These are phyloP conservation scores for Tylopilus plumbeoviolaceoides DNA, from an alignment of 768 basidiomycete genomes.

Conservation along the genomic window DNA sequence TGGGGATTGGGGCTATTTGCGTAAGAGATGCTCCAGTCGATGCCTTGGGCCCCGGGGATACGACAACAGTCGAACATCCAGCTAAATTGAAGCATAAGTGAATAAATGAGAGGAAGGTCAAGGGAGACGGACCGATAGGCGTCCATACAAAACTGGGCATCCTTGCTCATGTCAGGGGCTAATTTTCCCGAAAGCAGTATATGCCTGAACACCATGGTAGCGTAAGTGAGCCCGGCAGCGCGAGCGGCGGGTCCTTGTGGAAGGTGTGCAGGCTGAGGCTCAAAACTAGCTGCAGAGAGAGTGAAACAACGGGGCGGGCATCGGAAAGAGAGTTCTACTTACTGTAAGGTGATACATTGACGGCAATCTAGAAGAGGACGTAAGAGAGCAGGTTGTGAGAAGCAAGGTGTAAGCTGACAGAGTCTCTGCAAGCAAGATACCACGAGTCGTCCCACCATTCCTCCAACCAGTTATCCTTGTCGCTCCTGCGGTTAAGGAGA, in stretches of 20 bases:
- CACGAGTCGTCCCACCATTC: slow-evolving; percentile 94
- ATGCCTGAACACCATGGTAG: slow-evolving; percentile 70
- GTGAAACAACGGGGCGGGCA: slow-evolving; percentile 9
- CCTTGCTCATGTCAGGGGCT: slow-evolving; percentile 61
- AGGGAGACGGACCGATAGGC: slow-evolving; percentile 58
- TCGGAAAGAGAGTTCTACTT: slow-evolving; percentile 15
- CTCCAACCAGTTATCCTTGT: slow-evolving; percentile 78
- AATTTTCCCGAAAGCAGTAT: slow-evolving; percentile 60
- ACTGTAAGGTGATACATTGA: slow-evolving; percentile 95
- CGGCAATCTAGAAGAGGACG: slow-evolving; percentile 52
- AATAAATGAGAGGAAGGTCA: neutral
- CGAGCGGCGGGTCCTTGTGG: slow-evolving; percentile 55
- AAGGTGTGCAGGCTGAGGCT: slow-evolving; percentile 58
- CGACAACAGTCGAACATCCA: slow-evolving; percentile 95
- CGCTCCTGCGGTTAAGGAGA: slow-evolving; percentile 50
- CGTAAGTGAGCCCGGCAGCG: slow-evolving; percentile 71
- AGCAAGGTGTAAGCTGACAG: slow-evolving; percentile 43
- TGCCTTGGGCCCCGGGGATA: slow-evolving; percentile 67
- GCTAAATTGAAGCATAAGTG: slow-evolving; percentile 32
- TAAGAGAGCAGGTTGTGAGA: slow-evolving; percentile 2
- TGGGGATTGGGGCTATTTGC: slow-evolving; percentile 39
- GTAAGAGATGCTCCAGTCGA: slow-evolving; percentile 75
- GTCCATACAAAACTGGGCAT: slow-evolving; percentile 79
- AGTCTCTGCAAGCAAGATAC: slow-evolving; percentile 84
- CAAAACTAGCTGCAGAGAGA: slow-evolving; percentile 63